Conservation (phyloP, 179 eudicot species). For the Vitellaria paradoxa region DNA sequence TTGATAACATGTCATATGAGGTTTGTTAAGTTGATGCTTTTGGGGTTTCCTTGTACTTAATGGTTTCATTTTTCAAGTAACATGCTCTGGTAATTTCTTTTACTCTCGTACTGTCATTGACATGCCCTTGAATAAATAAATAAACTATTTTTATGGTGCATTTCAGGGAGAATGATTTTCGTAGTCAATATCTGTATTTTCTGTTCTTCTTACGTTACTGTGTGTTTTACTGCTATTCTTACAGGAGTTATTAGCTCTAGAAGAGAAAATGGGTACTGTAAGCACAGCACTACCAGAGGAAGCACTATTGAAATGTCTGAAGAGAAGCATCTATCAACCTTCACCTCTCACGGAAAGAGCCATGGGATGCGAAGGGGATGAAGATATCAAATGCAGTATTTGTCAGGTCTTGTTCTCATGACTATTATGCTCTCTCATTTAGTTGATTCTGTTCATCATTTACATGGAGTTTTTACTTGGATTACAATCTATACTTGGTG, state of each 20-base stretch:
- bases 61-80: background rate
- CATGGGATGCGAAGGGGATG: slow-evolving; percentile 27
- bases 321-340: slow-evolving; percentile 41
- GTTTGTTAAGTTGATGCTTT: slow-evolving; percentile 26
- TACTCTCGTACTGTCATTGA: background rate
- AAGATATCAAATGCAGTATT: slow-evolving; percentile 66
- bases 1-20: slow-evolving; percentile 88
- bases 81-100: background rate
- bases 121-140: background rate
- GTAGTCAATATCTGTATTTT: background rate
- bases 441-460: background rate
- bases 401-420: slow-evolving; percentile 62
- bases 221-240: background rate
- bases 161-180: background rate
- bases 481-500: background rate
- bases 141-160: background rate
- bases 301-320: slow-evolving; percentile 55
- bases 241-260: slow-evolving; percentile 85
- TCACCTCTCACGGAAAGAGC: slow-evolving; percentile 17
- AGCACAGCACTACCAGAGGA: slow-evolving; percentile 81
- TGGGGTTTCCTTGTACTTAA: background rate
- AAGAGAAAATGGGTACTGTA: slow-evolving; percentile 89
- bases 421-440: background rate
- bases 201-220: too few species aligned
- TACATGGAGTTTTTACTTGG: background rate